A percentile compares a stretch with the other conserved stretches of the same genome.
Evolutionary conservation across 495 filamentous ascomycete genomes (phyloP).

Genomic region (Aspergillus asperescens): DNA sequence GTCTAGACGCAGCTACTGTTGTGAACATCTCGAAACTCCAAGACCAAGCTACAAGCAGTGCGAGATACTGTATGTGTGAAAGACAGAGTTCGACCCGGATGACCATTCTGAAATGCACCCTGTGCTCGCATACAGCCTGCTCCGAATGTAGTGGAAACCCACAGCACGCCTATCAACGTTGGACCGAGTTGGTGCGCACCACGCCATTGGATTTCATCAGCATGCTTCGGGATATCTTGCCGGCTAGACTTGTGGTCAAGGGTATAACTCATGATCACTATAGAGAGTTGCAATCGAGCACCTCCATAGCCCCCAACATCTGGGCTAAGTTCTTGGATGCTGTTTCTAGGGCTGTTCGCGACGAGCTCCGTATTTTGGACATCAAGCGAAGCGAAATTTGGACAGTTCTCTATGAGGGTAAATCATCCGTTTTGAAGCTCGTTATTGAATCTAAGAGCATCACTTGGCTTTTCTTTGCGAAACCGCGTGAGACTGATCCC

Average conservation of each 20-base stretch:
- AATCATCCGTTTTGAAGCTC: slow-evolving; percentile 44
- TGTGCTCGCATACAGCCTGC: slow-evolving; percentile 55
- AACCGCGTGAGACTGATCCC: slow-evolving; percentile 31
- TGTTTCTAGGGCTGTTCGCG: slow-evolving; percentile 28
- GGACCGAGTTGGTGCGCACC: slow-evolving; percentile 26
- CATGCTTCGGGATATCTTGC: slow-evolving; percentile 38
- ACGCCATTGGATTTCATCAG: slow-evolving; percentile 46
- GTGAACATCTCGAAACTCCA: slow-evolving; percentile 12
- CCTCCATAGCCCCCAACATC: slow-evolving; percentile 2
- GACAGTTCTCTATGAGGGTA: slow-evolving; percentile 49
- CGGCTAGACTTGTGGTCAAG: slow-evolving; percentile 39
- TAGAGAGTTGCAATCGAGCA: slow-evolving; percentile 13
- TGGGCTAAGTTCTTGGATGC: slow-evolving; percentile 37
- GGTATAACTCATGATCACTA: slow-evolving; percentile 31
- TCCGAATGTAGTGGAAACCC: slow-evolving; percentile 53
- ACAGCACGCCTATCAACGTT: slow-evolving; percentile 42
- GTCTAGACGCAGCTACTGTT: neutral
- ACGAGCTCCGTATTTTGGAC: slow-evolving; percentile 41
- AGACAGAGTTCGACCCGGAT: slow-evolving; percentile 35
- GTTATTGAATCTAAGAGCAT: slow-evolving; percentile 34
- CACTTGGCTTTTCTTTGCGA: slow-evolving; percentile 54
- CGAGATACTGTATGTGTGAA: slow-evolving; percentile 55
- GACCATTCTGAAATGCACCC: slow-evolving; percentile 42
- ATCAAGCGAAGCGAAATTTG: slow-evolving; percentile 48
- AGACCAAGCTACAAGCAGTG: slow-evolving; percentile 29